phyloP scores from a whole-genome alignment of 2,329 filamentous ascomycete genomes.

The Diplodia seriata region DNA sequence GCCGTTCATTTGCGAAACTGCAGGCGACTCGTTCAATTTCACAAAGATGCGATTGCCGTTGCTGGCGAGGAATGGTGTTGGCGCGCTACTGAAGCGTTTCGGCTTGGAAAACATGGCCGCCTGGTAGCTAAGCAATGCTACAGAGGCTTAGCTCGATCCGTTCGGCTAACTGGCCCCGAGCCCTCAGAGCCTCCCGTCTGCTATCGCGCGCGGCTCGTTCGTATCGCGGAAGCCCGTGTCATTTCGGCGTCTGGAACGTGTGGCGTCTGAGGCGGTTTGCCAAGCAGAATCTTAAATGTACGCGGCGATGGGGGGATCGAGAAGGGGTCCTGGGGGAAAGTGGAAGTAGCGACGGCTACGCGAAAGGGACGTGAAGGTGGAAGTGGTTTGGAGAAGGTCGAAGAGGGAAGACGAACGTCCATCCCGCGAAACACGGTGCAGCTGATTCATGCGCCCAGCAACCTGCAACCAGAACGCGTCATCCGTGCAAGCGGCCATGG shows the following conservation, averaged over 20 bases:
- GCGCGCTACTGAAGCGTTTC: not conserved
- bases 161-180: constrained; percentile 1
- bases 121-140: constrained; percentile 19
- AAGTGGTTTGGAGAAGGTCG: constrained; percentile 18
- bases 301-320: constrained; percentile 11
- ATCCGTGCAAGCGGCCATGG: constrained; percentile 16
- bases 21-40: not conserved
- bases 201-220: constrained; percentile 2
- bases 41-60: not conserved
- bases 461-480: constrained; percentile 26
- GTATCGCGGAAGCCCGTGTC: constrained; percentile 26
- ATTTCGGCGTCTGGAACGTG: constrained; percentile 19
- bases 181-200: not conserved
- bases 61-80: not conserved
- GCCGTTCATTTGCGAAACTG: not conserved
- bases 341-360: constrained; percentile 12
- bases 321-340: constrained; percentile 1
- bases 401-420: not conserved
- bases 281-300: constrained; percentile 16
- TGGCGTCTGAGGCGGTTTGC: constrained; percentile 14
- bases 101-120: not conserved
- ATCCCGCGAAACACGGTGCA: constrained; percentile 7
- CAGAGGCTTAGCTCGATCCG: not conserved
- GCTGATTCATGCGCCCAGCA: constrained; percentile 14
- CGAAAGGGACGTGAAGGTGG: constrained; percentile 6